Base-by-base conservation (phyloP, 2,329 filamentous ascomycete genomes). In the Ceratocystis albifundus region DNA sequence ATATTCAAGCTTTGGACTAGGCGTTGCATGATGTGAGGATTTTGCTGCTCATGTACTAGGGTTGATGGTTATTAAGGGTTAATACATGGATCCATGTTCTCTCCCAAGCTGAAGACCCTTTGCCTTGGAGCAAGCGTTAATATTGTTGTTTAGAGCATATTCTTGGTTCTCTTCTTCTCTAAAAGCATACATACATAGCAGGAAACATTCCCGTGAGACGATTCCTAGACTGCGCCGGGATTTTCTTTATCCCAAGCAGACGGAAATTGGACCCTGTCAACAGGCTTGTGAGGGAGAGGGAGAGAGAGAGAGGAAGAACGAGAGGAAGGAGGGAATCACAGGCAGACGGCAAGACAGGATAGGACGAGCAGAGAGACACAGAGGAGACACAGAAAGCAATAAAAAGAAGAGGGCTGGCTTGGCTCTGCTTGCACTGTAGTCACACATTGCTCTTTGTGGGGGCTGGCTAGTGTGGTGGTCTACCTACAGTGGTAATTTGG, bases 341-440 rank as follows among this genome's bases (percentile, higher is more conserved):
- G 17, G 22, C 3, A 12, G 48, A 20, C 4, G 17, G 1, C n/a
- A 22, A 50, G 17, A 50, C n/a, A 50, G 36, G 36, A 8, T 3
- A 41, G 36, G 36, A 10, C 15, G 36, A 41, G 36, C 48, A 53
- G 48, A 53, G 8, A 53, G n/a, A 25, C 7, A 48, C 4, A n/a
- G 17, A 48, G 17, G 45, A 48, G 45, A 48, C 46, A 48, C 3
- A 1, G 36, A 41, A 41, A 12, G 36, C 12, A 12, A 12, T 41
- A 62, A 36, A 62, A 32, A 32, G 30, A 41, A 62, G 22, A 50
- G 46, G 46, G 46, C 46, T 50, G 46, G 46, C 46, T 50, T 8
- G 36, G 36, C 36, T 41, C 12, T 22, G 22, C n/a, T n/a, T 22
- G 22, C 46, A 50, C 46, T 50, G 46, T 50, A 50, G 46, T 50